Percentiles rank a stretch among this genome's conserved stretches.
These are phyloP conservation scores for Protomyces gravidus DNA, from an alignment of 1,139 yeast species.

Conservation along the genomic window DNA sequence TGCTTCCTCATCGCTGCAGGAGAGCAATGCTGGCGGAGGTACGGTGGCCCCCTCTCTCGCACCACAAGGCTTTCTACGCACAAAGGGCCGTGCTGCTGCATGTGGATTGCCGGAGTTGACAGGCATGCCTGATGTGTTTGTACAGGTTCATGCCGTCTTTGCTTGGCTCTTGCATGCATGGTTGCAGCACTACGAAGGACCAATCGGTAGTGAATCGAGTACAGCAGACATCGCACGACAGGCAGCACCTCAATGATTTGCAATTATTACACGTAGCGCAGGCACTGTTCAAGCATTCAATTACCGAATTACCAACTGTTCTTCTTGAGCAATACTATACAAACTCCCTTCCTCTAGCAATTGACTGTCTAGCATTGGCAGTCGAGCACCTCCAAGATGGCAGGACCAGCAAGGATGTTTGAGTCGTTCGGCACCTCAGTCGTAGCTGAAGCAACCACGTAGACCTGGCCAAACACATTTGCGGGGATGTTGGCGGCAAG, in stretches of 20 bases:
- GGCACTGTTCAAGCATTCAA: no score
- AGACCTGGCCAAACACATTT: conserved; percentile 30
- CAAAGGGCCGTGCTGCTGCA: conserved; percentile 25
- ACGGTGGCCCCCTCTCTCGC: not conserved
- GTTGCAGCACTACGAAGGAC: conserved; percentile 3
- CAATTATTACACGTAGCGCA: no score
- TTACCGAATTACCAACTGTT: no score
- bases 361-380: conserved; percentile 16
- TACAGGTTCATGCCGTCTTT: conserved; percentile 27
- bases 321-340: no score
- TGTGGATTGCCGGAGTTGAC: conserved; percentile 26
- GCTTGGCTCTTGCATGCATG: conserved; percentile 32
- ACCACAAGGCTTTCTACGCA: conserved; percentile 28
- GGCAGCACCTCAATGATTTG: no score
- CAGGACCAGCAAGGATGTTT: conserved; percentile 32
- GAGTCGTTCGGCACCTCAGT: conserved; percentile 27
- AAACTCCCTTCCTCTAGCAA: no score
- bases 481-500: conserved; percentile 29
- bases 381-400: conserved; percentile 31
- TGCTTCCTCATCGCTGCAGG: not conserved
- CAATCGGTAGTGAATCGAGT: no score
- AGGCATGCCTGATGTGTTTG: conserved; percentile 26
- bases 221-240: no score
- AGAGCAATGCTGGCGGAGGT: not conserved
- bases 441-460: conserved; percentile 31